A percentile compares a stretch with the other conserved stretches of the same genome.
phyloP scores from a whole-genome alignment of 2,329 filamentous ascomycete species.

The Colletotrichum lupini region DNA sequence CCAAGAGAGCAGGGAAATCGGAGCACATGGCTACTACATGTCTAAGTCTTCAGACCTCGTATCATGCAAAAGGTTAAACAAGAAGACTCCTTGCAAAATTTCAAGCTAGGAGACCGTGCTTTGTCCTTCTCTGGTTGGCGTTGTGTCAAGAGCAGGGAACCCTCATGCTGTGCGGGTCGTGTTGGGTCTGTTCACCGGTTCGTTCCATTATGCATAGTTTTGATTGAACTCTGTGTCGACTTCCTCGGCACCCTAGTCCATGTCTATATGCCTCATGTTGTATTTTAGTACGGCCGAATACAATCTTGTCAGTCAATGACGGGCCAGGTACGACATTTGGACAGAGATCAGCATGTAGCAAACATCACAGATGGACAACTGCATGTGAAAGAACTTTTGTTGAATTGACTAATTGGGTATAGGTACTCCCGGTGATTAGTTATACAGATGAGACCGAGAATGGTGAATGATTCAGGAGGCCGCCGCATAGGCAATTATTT shows the following conservation, averaged over 20 bases:
- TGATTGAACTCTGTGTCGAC: neutral
- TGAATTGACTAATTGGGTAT: neutral
- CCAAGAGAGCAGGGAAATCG: no score
- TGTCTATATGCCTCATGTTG: neutral
- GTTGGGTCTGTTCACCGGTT: neutral
- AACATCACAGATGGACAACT: neutral
- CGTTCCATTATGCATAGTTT: neutral
- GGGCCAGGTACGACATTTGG: neutral
- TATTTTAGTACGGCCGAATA: no score
- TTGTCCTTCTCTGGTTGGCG: neutral
- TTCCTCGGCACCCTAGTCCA: neutral
- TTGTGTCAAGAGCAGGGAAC: neutral
- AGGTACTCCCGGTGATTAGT: neutral
- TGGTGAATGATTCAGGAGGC: neutral
- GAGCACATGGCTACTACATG: no score
- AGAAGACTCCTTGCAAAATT: neutral
- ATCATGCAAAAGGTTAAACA: no score
- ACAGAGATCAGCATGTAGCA: neutral
- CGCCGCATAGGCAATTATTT: neutral
- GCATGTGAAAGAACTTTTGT: neutral
- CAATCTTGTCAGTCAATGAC: neutral
- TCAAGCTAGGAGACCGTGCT: neutral
- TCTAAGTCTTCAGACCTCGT: no score
- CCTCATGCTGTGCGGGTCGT: neutral
- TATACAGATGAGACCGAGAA: neutral